Percentiles rank a stretch among this genome's conserved stretches.
Evolutionary conservation across 139 green algal species (phyloP).

Genomic region (Ostreobium quekettii): DNA sequence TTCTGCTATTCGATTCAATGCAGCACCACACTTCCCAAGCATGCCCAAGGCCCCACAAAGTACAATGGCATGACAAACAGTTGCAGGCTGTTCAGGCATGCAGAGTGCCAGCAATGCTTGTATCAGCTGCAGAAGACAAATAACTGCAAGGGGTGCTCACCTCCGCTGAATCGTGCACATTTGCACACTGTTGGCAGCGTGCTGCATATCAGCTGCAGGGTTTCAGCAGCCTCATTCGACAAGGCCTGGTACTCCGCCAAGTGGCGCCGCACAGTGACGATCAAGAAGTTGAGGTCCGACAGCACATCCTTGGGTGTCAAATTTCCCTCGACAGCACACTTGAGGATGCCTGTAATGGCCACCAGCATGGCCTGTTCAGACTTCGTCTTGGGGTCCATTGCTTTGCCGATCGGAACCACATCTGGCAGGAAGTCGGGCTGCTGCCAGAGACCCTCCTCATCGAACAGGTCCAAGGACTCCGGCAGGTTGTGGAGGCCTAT

Average conservation of each 20-base stretch:
- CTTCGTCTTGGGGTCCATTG: background rate
- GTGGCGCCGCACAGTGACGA: background rate
- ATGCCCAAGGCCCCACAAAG: too few species aligned
- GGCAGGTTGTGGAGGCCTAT: conserved; percentile 5
- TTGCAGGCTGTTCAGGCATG: too few species aligned
- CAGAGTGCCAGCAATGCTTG: too few species aligned
- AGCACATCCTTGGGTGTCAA: background rate
- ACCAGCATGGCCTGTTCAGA: conserved; percentile 2
- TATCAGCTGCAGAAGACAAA: too few species aligned
- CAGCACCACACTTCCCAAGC: too few species aligned
- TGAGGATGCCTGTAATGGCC: conserved; percentile 6
- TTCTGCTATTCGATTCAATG: too few species aligned
- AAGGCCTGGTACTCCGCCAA: background rate
- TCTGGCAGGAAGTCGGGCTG: background rate
- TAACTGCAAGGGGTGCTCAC: too few species aligned
- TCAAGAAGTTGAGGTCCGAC: conserved; percentile 4
- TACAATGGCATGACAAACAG: too few species aligned
- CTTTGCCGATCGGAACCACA: background rate
- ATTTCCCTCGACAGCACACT: background rate
- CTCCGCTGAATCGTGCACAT: too few species aligned
- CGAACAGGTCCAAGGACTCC: conserved; percentile 4
- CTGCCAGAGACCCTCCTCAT: background rate
- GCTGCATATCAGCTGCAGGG: background rate
- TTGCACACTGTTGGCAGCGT: background rate
- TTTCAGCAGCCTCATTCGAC: background rate